Conservation (phyloP, 345 rosid genomes). For the Pistacia vera region DNA sequence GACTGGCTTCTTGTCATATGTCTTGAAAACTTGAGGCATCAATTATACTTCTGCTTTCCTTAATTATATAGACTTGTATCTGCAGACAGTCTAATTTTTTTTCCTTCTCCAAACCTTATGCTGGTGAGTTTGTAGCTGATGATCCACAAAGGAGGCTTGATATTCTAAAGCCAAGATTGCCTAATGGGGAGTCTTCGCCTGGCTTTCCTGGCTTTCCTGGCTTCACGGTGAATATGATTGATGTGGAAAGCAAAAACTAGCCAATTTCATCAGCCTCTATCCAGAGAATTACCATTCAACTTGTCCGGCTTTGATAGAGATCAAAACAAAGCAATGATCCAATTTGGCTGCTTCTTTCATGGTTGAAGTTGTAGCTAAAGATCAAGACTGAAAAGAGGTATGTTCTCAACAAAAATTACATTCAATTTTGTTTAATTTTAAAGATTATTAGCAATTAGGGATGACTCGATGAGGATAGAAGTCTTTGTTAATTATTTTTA, state of each 20-base stretch:
- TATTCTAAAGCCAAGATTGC: constrained; percentile 75
- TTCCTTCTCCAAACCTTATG: constrained; percentile 55
- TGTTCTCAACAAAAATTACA: no score
- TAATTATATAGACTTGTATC: constrained; percentile 10
- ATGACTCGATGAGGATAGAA: no score
- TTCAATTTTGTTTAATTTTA: no score
- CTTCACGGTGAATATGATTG: constrained; percentile 89
- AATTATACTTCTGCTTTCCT: constrained; percentile 14
- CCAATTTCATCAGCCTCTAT: no score
- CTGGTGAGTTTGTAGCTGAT: constrained; percentile 68
- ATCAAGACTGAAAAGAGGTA: no score
- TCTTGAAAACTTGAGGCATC: constrained; percentile 80
- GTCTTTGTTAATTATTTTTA: no score
- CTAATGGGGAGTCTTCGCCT: constrained; percentile 74
- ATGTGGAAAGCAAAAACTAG: constrained; percentile 55
- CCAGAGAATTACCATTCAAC: no score
- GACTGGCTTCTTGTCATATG: constrained; percentile 72
- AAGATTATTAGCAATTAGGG: no score
- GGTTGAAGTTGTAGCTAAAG: no score
- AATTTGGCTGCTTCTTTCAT: no score
- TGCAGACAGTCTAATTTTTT: constrained; percentile 17
- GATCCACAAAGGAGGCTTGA: constrained; percentile 90
- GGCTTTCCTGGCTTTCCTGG: constrained; percentile 90
- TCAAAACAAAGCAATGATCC: no score
- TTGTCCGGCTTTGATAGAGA: no score